Percentiles rank a stretch among this genome's conserved stretches.
These are phyloP conservation scores for Cupressus sempervirens DNA, from an alignment of 75 land plant genomes.

Conservation along the genomic window DNA sequence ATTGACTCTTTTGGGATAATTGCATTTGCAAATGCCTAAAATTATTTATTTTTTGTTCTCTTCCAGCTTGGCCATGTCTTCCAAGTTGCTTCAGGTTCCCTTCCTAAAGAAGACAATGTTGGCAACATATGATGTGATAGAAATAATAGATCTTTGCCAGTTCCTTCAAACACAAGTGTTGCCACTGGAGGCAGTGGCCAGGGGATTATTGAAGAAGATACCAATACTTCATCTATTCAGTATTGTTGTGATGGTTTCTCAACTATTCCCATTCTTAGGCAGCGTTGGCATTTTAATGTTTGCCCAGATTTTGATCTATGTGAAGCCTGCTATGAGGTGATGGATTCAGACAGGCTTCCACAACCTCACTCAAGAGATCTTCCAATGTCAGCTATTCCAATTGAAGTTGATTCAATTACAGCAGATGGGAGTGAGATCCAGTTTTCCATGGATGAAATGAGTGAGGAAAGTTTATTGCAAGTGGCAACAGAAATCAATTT, in stretches of 20 bases:
- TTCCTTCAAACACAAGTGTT: slow-evolving; percentile 36
- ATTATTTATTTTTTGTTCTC: slow-evolving; percentile 8
- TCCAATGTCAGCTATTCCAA: slow-evolving; percentile 90
- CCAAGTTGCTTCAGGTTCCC: slow-evolving; percentile 96
- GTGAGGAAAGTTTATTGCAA: slow-evolving; percentile 61
- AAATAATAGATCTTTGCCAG: slow-evolving; percentile 37
- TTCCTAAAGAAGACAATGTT: slow-evolving; percentile 97
- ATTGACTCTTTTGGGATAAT: not conserved
- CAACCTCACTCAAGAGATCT: slow-evolving; percentile 97
- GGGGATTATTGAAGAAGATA: slow-evolving; percentile 90
- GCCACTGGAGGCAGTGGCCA: slow-evolving; percentile 52
- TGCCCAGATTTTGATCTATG: slow-evolving; percentile 99
- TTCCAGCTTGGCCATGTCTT: slow-evolving; percentile 93
- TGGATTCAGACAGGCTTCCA: slow-evolving; percentile 88
- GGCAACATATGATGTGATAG: slow-evolving; percentile 68
- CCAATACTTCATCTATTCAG: slow-evolving; percentile 86
- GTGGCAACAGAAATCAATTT: slow-evolving; percentile 40
- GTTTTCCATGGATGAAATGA: slow-evolving; percentile 80
- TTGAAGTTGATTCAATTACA: slow-evolving; percentile 71
- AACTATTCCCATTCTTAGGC: slow-evolving; percentile 90
- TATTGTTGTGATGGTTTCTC: slow-evolving; percentile 99
- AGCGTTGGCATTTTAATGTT: slow-evolving; percentile 94
- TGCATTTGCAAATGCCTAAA: not conserved
- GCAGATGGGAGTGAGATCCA: slow-evolving; percentile 78
- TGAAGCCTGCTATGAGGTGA: slow-evolving; percentile 93